These are phyloP conservation scores for Naganishia onofrii DNA, from an alignment of 768 basidiomycete species.

Conservation along the genomic window DNA sequence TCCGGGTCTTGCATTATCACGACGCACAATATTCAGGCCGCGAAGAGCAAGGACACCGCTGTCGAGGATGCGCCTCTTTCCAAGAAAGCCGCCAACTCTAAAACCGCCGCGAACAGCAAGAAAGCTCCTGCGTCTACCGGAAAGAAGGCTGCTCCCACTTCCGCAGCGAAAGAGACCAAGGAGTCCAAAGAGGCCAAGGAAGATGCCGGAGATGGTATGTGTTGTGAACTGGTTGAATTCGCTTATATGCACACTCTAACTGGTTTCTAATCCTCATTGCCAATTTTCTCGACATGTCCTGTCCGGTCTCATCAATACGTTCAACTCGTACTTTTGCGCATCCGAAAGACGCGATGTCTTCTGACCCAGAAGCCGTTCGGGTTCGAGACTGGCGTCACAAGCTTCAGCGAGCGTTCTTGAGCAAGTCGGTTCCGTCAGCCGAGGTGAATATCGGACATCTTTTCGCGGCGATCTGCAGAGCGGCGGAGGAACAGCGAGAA, in stretches of 20 bases:
- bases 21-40: background rate
- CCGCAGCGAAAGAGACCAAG: slow-evolving; percentile 29
- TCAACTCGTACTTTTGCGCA: background rate
- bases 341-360: slow-evolving; percentile 35
- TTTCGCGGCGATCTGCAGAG: background rate
- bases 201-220: slow-evolving; percentile 12
- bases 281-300: too few species aligned
- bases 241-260: too few species aligned
- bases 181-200: slow-evolving; percentile 26
- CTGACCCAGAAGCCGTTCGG: slow-evolving; percentile 65
- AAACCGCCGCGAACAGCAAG: slow-evolving; percentile 21
- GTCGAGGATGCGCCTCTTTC: slow-evolving; percentile 19
- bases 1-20: background rate
- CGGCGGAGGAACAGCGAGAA: background rate
- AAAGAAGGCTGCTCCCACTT: slow-evolving; percentile 22
- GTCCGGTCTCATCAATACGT: too few species aligned
- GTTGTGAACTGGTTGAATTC: background rate
- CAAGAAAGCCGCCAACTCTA: slow-evolving; percentile 23
- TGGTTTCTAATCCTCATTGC: too few species aligned
- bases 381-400: slow-evolving; percentile 90
- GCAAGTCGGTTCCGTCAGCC: slow-evolving; percentile 60
- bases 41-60: slow-evolving; percentile 19
- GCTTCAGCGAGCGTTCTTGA: slow-evolving; percentile 80
- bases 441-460: slow-evolving; percentile 57
- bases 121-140: slow-evolving; percentile 14